These are phyloP conservation scores for Croton setiger DNA, from an alignment of 441 rosid genomes.

Conservation along the genomic window DNA sequence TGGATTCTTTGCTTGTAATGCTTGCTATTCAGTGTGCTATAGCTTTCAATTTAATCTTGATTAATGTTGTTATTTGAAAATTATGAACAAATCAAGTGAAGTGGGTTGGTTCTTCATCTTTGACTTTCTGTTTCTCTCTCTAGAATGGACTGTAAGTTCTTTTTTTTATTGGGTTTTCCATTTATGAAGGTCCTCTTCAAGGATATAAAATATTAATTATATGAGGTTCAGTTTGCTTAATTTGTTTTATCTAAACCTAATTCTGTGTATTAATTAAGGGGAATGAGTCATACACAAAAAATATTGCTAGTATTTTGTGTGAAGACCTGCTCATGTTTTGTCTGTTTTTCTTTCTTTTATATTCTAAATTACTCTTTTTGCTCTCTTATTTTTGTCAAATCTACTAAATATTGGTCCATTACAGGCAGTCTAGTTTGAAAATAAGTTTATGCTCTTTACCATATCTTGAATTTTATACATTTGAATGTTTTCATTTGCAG, in stretches of 20 bases:
- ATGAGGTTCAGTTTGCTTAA: conserved; percentile 9
- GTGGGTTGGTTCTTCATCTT: background rate
- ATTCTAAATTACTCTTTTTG: background rate
- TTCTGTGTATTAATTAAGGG: conserved; percentile 10
- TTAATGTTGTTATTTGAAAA: background rate
- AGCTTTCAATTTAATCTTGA: conserved; percentile 6
- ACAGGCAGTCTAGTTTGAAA: background rate
- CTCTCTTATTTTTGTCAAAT: background rate
- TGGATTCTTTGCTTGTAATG: conserved; percentile 12
- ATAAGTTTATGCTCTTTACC: background rate
- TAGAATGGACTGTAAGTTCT: conserved; percentile 3
- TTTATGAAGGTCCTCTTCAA: conserved; percentile 22
- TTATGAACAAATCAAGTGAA: background rate
- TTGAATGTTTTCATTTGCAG: background rate
- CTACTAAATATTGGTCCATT: background rate
- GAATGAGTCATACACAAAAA: conserved; percentile 10
- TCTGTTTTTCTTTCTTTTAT: conserved; percentile 12
- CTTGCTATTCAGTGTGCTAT: background rate
- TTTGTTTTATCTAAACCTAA: conserved; percentile 9
- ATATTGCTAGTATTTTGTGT: conserved; percentile 10
- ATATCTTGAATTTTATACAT: background rate
- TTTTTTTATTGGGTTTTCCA: conserved; percentile 8
- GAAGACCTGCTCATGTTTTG: conserved; percentile 21
- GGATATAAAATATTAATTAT: conserved; percentile 13
- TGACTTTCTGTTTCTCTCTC: conserved; percentile 5